Conservation (phyloP, 306 rosid genomes). For the Casuarina glauca region DNA sequence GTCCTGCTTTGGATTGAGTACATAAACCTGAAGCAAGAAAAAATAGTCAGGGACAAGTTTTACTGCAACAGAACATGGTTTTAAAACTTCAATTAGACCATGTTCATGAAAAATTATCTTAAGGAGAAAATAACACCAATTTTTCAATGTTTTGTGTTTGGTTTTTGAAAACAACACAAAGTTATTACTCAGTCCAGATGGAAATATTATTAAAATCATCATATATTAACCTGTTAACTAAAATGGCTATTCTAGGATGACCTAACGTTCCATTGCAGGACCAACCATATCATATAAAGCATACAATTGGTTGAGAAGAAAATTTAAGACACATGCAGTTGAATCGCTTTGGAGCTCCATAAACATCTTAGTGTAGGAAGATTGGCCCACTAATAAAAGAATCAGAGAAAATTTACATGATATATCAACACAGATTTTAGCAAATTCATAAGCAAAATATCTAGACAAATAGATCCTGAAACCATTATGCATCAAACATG, state of each 20-base stretch:
- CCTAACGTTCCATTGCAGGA: background rate
- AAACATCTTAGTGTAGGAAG: background rate
- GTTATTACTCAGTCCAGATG: background rate
- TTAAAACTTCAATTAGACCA: background rate
- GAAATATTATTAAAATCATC: background rate
- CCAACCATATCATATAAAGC: background rate
- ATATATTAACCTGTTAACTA: background rate
- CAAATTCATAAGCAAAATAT: background rate
- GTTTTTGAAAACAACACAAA: background rate
- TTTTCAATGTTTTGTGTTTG: background rate
- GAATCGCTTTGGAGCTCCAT: background rate
- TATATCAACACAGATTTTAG: background rate
- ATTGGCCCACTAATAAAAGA: background rate
- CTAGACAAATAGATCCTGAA: background rate
- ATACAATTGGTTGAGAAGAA: background rate
- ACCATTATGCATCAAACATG: background rate
- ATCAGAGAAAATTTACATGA: background rate
- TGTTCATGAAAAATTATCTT: background rate
- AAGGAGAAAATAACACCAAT: background rate
- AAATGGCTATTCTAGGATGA: background rate
- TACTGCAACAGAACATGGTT: background rate
- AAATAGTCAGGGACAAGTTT: constrained; percentile 19
- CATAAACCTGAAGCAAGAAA: constrained; percentile 59
- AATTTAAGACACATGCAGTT: background rate
- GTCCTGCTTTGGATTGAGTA: constrained; percentile 84